Conservation (phyloP, 306 rosid genomes). For the Cyamopsis tetragonoloba region DNA sequence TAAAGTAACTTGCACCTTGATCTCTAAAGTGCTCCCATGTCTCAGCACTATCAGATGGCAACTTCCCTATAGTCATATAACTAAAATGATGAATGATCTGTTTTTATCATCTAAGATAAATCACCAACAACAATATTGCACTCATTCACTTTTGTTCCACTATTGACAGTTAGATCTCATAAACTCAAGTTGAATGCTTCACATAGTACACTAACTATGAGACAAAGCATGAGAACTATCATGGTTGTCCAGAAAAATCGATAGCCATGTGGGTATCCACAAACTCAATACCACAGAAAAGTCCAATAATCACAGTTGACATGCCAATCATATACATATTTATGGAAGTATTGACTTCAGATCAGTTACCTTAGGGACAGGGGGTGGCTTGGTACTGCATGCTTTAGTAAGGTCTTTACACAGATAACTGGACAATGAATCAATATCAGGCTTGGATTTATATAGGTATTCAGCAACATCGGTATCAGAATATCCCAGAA, state of each 20-base stretch:
- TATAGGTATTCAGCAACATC: slow-evolving; percentile 89
- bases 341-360: slow-evolving; percentile 23
- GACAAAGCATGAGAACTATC: not conserved
- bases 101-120: not conserved
- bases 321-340: not conserved
- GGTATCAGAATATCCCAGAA: slow-evolving; percentile 85
- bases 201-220: not conserved
- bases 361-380: slow-evolving; percentile 77
- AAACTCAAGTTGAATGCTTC: not conserved
- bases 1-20: not conserved
- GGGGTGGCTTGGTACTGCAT: slow-evolving; percentile 78
- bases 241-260: too few relatives aligned
- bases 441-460: slow-evolving; percentile 56
- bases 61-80: not conserved
- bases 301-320: not conserved
- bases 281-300: not conserved
- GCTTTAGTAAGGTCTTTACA: slow-evolving; percentile 75
- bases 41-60: not conserved
- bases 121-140: not conserved
- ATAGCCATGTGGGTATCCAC: too few relatives aligned
- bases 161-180: slow-evolving; percentile 1
- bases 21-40: not conserved
- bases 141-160: not conserved
- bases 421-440: slow-evolving; percentile 56
- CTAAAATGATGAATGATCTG: not conserved